These are phyloP conservation scores for Geopyxis carbonaria DNA, from an alignment of 495 filamentous ascomycete species.

Conservation along the genomic window DNA sequence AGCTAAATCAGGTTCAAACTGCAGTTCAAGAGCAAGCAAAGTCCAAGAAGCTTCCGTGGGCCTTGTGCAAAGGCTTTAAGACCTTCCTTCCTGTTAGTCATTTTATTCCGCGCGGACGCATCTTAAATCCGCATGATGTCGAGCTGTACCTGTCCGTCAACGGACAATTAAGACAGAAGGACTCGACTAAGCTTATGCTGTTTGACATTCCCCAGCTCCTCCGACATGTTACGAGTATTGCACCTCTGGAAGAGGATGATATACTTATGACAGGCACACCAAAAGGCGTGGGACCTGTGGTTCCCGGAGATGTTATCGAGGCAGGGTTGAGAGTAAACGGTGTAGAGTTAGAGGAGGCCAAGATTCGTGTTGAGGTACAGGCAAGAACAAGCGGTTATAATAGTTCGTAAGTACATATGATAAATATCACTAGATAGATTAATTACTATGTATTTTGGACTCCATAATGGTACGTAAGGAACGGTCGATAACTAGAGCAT, in stretches of 20 bases:
- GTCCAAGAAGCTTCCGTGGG: conserved; percentile 92
- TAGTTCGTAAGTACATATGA: too few species aligned
- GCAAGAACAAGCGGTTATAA: conserved; percentile 40
- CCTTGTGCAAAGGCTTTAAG: conserved; percentile 89
- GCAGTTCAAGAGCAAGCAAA: conserved; percentile 72
- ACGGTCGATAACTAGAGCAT: too few species aligned
- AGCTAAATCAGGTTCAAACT: not conserved
- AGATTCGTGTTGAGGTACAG: conserved; percentile 66
- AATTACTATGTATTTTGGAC: too few species aligned
- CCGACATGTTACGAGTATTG: conserved; percentile 81
- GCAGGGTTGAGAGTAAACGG: conserved; percentile 68
- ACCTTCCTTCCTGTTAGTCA: conserved; percentile 79
- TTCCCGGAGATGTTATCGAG: conserved; percentile 73
- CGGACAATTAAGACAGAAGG: conserved; percentile 53
- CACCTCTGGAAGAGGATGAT: conserved; percentile 83
- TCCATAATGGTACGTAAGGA: too few species aligned
- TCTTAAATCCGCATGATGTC: conserved; percentile 75
- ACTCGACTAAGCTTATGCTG: conserved; percentile 80
- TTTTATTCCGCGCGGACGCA: conserved; percentile 54
- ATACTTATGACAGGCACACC: conserved; percentile 88
- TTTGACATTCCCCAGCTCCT: conserved; percentile 74
- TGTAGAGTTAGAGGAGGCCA: conserved; percentile 69
- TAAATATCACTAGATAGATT: too few species aligned
- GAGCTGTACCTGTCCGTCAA: conserved; percentile 74
- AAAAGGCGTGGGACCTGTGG: conserved; percentile 81